Evolutionary conservation across 352 stramenopile genomes (phyloP).

Genomic region (Phytopythium mirpurense): DNA sequence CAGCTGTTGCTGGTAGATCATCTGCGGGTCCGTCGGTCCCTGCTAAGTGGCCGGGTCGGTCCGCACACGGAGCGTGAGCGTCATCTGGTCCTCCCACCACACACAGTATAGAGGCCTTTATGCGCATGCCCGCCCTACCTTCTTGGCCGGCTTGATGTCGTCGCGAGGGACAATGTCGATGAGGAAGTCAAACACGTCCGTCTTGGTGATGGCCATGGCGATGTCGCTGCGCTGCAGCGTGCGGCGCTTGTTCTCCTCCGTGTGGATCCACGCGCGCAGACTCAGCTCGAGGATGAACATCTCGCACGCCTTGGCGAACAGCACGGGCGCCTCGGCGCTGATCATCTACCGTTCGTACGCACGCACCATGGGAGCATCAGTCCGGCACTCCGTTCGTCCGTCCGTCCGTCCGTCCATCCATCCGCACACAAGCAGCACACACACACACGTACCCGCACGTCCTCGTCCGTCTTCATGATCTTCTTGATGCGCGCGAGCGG

Average conservation of each 20-base stretch:
- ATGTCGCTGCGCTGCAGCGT: slow-evolving; percentile 91
- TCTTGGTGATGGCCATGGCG: slow-evolving; percentile 87
- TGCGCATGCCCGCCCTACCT: slow-evolving; percentile 25
- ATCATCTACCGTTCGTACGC: slow-evolving; percentile 75
- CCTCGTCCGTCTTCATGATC: slow-evolving; percentile 95
- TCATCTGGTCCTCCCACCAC: too few relatives aligned
- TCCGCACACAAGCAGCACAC: too few relatives aligned
- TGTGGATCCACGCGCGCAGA: slow-evolving; percentile 86
- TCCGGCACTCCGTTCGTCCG: too few relatives aligned
- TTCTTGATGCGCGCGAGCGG: slow-evolving; percentile 93
- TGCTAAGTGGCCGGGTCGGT: too few relatives aligned
- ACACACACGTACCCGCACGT: slow-evolving; percentile 59
- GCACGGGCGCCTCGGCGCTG: slow-evolving; percentile 87
- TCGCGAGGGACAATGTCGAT: slow-evolving; percentile 90
- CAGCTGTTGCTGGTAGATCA: slow-evolving; percentile 84
- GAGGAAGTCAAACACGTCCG: slow-evolving; percentile 91
- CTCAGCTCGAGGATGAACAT: slow-evolving; percentile 93
- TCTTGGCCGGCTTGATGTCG: slow-evolving; percentile 86
- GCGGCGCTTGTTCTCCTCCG: slow-evolving; percentile 91
- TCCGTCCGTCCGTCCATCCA: background rate
- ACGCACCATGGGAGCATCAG: background rate
- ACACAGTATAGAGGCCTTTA: too few relatives aligned
- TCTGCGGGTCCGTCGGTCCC: slow-evolving; percentile 61
- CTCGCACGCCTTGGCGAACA: slow-evolving; percentile 94
- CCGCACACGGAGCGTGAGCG: too few relatives aligned